Conservation (phyloP, 805 yeast genomes). For the Yamadazyma tumulicola region DNA sequence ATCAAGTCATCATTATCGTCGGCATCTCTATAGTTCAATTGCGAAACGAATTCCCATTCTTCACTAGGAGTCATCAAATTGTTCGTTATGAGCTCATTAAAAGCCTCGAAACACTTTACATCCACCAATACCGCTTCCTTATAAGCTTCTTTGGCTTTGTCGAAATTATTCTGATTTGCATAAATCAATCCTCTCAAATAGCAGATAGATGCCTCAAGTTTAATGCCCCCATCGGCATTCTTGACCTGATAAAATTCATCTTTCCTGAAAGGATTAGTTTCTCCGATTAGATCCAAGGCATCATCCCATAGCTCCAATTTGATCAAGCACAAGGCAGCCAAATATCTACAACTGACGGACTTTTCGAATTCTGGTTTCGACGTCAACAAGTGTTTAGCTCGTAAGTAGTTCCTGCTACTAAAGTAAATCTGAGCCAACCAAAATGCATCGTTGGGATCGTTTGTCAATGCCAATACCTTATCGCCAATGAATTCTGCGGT, state of each 20-base stretch:
- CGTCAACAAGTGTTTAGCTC: slow-evolving; percentile 71
- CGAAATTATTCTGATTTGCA: slow-evolving; percentile 78
- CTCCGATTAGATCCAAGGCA: slow-evolving; percentile 83
- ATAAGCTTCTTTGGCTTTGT: slow-evolving; percentile 79
- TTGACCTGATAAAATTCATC: slow-evolving; percentile 37
- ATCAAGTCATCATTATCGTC: slow-evolving; percentile 81
- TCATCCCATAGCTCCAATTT: slow-evolving; percentile 81
- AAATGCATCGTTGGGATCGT: slow-evolving; percentile 89
- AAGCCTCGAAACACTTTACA: slow-evolving; percentile 91
- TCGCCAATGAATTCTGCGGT: slow-evolving; percentile 93
- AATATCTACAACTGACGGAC: slow-evolving; percentile 73
- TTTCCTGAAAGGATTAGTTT: slow-evolving; percentile 65
- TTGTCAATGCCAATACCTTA: slow-evolving; percentile 77
- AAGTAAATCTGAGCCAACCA: slow-evolving; percentile 93
- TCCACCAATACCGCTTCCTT: slow-evolving; percentile 85
- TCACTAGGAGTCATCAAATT: slow-evolving; percentile 78
- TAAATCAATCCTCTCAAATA: slow-evolving; percentile 80
- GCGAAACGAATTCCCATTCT: slow-evolving; percentile 74
- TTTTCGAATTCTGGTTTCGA: slow-evolving; percentile 50
- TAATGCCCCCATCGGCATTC: slow-evolving; percentile 77
- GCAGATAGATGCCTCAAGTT: slow-evolving; percentile 83
- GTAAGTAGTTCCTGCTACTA: slow-evolving; percentile 66
- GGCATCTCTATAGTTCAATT: slow-evolving; percentile 64
- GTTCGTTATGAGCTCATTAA: slow-evolving; percentile 68
- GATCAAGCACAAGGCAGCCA: slow-evolving; percentile 71